A percentile compares a stretch with the other conserved stretches of the same genome.
Evolutionary conservation across 129 eudicot species (phyloP).

Genomic region (Ambrosia trifida): DNA sequence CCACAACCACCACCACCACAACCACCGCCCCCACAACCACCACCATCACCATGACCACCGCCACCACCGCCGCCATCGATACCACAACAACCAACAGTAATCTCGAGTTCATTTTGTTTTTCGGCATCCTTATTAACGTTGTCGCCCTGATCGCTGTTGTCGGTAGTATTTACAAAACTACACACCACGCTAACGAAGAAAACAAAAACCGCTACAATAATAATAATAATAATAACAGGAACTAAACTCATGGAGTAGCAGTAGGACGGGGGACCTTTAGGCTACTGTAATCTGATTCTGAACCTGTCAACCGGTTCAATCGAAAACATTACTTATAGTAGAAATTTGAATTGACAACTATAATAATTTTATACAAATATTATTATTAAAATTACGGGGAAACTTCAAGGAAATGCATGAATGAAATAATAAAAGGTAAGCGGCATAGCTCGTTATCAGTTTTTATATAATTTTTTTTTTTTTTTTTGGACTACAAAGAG

Average conservation of each 20-base stretch:
- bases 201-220: background rate
- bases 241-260: background rate
- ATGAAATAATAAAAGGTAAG: no score
- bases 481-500: no score
- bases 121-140: background rate
- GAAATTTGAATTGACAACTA: background rate
- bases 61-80: background rate
- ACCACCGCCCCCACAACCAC: background rate
- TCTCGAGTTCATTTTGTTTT: background rate
- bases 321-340: background rate
- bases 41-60: background rate
- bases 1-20: background rate
- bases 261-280: background rate
- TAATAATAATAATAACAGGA: background rate
- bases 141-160: background rate
- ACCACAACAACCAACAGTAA: constrained; percentile 8
- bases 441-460: no score
- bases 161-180: background rate
- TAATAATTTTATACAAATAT: background rate
- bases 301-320: background rate
- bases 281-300: background rate
- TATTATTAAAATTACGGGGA: background rate
- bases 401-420: constrained; percentile 4
- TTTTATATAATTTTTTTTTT: no score
- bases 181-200: background rate